phyloP scores from a whole-genome alignment of 768 basidiomycete genomes.

The Agrocybe chaxingu region DNA sequence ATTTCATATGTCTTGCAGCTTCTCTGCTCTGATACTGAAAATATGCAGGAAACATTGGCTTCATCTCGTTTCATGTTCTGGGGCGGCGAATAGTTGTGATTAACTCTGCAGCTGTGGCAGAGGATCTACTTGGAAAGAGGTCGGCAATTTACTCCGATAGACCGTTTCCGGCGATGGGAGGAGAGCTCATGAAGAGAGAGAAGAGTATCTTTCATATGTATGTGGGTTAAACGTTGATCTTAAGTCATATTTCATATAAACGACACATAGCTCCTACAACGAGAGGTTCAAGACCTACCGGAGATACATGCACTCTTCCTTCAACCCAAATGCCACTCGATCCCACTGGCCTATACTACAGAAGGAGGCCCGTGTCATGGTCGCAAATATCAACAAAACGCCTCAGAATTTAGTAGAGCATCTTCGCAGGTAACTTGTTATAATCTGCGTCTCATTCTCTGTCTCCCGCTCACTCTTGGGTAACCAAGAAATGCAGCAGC shows the following conservation, averaged over 20 bases:
- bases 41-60: slow-evolving; percentile 3
- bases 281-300: slow-evolving; percentile 30
- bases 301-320: slow-evolving; percentile 27
- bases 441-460: no score
- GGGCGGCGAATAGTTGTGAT: slow-evolving; percentile 38
- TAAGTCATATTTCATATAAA: slow-evolving; percentile 28
- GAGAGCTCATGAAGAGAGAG: slow-evolving; percentile 23
- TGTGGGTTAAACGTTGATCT: slow-evolving; percentile 17
- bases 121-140: slow-evolving; percentile 42
- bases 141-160: slow-evolving; percentile 48
- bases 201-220: slow-evolving; percentile 26
- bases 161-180: slow-evolving; percentile 26
- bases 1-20: background rate
- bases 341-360: slow-evolving; percentile 24
- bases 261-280: slow-evolving; percentile 37
- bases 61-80: slow-evolving; percentile 32
- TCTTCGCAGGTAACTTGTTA: slow-evolving; percentile 19
- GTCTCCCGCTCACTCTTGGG: no score
- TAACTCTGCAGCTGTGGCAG: slow-evolving; percentile 36
- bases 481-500: no score
- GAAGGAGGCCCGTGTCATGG: slow-evolving; percentile 17
- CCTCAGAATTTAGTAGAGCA: slow-evolving; percentile 23
- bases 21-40: slow-evolving; percentile 23
- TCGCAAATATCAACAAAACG: slow-evolving; percentile 20
- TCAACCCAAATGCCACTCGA: slow-evolving; percentile 26